These are phyloP conservation scores for Chernovozyma sophiae-reginae DNA, from an alignment of 1,139 yeast genomes.

Conservation along the genomic window DNA sequence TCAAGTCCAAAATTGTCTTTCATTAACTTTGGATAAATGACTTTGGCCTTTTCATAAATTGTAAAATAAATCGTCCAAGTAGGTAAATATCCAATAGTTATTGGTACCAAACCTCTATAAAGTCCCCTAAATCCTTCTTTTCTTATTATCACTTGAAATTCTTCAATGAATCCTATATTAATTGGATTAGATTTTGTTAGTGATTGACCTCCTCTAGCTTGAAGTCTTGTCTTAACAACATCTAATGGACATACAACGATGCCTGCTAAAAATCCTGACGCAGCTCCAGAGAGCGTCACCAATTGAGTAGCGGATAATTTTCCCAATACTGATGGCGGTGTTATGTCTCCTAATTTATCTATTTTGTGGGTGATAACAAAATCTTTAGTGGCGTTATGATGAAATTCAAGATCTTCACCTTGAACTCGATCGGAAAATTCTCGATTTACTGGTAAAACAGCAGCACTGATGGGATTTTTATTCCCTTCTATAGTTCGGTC, in stretches of 20 bases:
- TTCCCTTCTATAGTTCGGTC: slow-evolving; percentile 1
- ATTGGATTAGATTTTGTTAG: slow-evolving; percentile 13
- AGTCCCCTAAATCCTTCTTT: slow-evolving; percentile 84
- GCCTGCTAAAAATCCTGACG: slow-evolving; percentile 45
- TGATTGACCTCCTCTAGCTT: slow-evolving; percentile 36
- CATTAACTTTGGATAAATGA: slow-evolving; percentile 27
- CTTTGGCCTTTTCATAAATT: slow-evolving; percentile 77
- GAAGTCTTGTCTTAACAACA: slow-evolving; percentile 44
- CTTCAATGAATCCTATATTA: slow-evolving; percentile 57
- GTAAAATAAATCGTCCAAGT: slow-evolving; percentile 97
- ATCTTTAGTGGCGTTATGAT: slow-evolving; percentile 8
- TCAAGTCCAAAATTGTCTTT: slow-evolving; percentile 25
- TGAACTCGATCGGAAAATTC: slow-evolving; percentile 39
- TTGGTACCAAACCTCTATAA: slow-evolving; percentile 88
- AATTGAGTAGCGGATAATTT: slow-evolving; percentile 30
- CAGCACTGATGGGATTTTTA: neutral
- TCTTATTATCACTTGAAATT: slow-evolving; percentile 56
- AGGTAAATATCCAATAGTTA: slow-evolving; percentile 89
- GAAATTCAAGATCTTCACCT: slow-evolving; percentile 38
- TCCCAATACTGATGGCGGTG: slow-evolving; percentile 21
- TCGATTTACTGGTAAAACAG: neutral
- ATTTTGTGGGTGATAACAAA: slow-evolving; percentile 23
- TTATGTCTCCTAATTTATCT: slow-evolving; percentile 16
- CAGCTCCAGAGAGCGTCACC: slow-evolving; percentile 42
- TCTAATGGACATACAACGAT: slow-evolving; percentile 46